phyloP scores from a whole-genome alignment of 2,329 filamentous ascomycete genomes.

The Xylaria sp. region DNA sequence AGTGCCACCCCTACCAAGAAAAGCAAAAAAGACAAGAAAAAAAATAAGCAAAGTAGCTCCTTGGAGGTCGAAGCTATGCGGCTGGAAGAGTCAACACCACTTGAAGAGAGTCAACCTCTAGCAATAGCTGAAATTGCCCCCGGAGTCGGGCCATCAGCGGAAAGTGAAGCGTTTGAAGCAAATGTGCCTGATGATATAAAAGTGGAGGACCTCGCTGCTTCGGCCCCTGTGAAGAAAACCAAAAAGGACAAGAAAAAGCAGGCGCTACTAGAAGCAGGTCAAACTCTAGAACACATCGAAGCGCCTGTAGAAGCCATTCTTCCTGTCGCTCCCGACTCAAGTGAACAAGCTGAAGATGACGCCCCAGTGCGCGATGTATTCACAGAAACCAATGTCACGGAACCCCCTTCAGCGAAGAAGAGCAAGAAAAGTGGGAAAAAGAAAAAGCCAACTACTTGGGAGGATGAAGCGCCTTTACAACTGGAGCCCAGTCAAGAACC shows the following conservation, averaged over 20 bases:
- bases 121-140: neutral
- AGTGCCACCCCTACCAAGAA: slow-evolving; percentile 16
- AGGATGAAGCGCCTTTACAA: slow-evolving; percentile 4
- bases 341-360: neutral
- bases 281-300: slow-evolving; percentile 10
- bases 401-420: slow-evolving; percentile 40
- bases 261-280: slow-evolving; percentile 7
- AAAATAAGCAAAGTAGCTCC: slow-evolving; percentile 33
- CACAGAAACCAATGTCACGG: slow-evolving; percentile 2
- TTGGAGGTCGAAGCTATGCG: slow-evolving; percentile 12
- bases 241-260: slow-evolving; percentile 32
- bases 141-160: neutral
- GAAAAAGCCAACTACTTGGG: slow-evolving; percentile 1
- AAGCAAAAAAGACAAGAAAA: slow-evolving; percentile 44
- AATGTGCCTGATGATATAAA: neutral
- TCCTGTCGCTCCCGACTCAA: neutral
- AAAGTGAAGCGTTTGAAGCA: neutral
- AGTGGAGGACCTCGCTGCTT: slow-evolving; percentile 5
- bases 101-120: slow-evolving; percentile 18
- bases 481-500: slow-evolving; percentile 4
- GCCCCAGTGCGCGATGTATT: neutral
- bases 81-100: slow-evolving; percentile 16
- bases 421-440: slow-evolving; percentile 31
- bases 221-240: slow-evolving; percentile 28
- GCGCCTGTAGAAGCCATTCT: neutral